Evolutionary conservation across 2,329 filamentous ascomycete genomes (phyloP).

Genomic region (Diplodia intermedia): DNA sequence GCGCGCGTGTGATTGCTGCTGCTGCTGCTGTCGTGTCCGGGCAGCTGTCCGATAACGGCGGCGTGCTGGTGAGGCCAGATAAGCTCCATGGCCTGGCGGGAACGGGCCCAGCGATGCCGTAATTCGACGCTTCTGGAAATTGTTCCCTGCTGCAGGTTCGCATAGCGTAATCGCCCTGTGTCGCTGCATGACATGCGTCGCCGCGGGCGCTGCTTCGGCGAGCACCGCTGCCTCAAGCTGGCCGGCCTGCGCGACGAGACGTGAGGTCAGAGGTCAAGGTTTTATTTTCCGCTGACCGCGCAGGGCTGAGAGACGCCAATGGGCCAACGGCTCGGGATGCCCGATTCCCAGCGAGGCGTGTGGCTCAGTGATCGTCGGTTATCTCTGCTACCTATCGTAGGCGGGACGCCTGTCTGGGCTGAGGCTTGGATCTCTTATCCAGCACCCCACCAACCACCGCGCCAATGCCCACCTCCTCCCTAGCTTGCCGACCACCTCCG

Average conservation of each 20-base stretch:
- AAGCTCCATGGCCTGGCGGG: conserved; percentile 5
- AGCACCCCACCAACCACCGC: conserved; percentile 14
- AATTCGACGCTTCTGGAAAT: conserved; percentile 26
- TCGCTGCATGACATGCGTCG: not conserved
- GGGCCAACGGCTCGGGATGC: not conserved
- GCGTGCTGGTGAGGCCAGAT: conserved; percentile 11
- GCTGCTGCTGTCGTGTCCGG: not conserved
- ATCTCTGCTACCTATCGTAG: conserved; percentile 5
- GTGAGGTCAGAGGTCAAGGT: not conserved
- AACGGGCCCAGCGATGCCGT: conserved; percentile 18
- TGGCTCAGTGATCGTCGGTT: conserved; percentile 13
- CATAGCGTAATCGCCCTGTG: conserved; percentile 26
- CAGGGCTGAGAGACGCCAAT: conserved; percentile 5
- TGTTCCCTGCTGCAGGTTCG: conserved; percentile 4
- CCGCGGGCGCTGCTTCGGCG: not conserved
- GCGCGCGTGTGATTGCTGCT: not conserved
- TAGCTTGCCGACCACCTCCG: conserved; percentile 5
- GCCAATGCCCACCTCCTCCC: conserved; percentile 3
- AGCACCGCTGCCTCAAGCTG: not conserved
- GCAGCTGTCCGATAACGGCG: conserved; percentile 26
- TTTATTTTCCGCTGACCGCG: not conserved
- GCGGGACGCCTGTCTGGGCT: conserved; percentile 18
- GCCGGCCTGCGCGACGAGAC: not conserved
- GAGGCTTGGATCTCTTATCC: conserved; percentile 11
- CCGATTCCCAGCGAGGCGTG: not conserved